These are phyloP conservation scores for Odontarrhena argentea DNA, from an alignment of 345 rosid species.

Conservation along the genomic window DNA sequence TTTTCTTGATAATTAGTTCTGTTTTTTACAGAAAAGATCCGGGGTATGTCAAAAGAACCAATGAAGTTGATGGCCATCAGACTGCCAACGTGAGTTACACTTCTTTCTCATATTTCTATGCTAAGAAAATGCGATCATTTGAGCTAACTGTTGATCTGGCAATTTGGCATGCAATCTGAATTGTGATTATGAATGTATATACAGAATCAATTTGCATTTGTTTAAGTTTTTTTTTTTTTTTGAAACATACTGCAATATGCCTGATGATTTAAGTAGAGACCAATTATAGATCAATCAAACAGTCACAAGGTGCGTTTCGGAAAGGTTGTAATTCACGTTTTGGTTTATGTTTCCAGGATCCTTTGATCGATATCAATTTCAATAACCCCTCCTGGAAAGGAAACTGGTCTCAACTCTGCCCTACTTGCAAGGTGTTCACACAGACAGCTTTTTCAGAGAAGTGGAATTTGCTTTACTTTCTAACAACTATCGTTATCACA, in stretches of 20 bases:
- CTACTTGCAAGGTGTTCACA: constrained; percentile 90
- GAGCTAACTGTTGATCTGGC: constrained; percentile 3
- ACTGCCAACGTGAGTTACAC: constrained; percentile 24
- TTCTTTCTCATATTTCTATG: constrained; percentile 19
- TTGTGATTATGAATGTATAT: constrained; percentile 1
- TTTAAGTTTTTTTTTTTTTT: background rate
- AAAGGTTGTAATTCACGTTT: constrained; percentile 5
- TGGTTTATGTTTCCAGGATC: constrained; percentile 59
- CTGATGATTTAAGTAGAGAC: constrained; percentile 19
- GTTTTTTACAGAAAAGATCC: constrained; percentile 81
- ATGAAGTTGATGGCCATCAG: constrained; percentile 44
- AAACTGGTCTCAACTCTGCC: constrained; percentile 99
- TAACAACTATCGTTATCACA: background rate
- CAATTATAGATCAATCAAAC: constrained; percentile 4
- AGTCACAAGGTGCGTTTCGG: background rate
- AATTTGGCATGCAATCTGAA: background rate
- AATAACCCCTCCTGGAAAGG: constrained; percentile 80
- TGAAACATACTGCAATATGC: background rate
- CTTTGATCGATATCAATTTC: constrained; percentile 65
- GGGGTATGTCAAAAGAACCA: constrained; percentile 61
- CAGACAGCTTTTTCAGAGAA: background rate
- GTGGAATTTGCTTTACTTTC: background rate
- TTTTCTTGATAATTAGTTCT: constrained; percentile 20
- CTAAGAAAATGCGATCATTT: constrained; percentile 15
- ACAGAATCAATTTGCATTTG: background rate